A percentile compares a stretch with the other conserved stretches of the same genome.
phyloP scores from a whole-genome alignment of 1,284 basidiomycete species.

The Marasmius oreades region DNA sequence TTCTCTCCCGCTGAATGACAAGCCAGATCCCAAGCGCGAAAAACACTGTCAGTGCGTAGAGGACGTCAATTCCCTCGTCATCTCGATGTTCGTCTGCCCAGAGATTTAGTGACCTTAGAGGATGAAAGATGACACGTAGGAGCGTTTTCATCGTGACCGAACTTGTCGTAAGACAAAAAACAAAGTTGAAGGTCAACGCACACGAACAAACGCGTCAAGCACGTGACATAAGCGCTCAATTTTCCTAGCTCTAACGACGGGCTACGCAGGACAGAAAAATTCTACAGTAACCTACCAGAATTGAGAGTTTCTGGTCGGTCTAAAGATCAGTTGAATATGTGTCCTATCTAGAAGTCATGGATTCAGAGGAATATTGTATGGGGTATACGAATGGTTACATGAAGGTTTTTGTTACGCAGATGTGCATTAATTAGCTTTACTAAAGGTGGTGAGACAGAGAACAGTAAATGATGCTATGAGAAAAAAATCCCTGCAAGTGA shows the following conservation, averaged over 20 bases:
- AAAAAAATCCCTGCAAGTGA: conserved; percentile 1
- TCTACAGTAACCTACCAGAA: no score
- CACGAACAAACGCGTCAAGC: conserved; percentile 3
- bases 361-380: neutral
- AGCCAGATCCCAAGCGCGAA: conserved; percentile 74
- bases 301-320: no score
- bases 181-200: conserved; percentile 6
- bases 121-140: conserved; percentile 48
- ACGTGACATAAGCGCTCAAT: no score
- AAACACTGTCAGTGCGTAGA: conserved; percentile 59
- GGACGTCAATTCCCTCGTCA: conserved; percentile 43
- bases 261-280: no score
- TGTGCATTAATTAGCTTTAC: conserved; percentile 5
- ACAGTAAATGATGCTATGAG: neutral
- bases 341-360: neutral
- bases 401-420: neutral
- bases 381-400: conserved; percentile 3
- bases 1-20: conserved; percentile 70
- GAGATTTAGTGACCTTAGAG: conserved; percentile 42
- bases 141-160: conserved; percentile 34
- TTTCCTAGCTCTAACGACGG: no score
- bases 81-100: conserved; percentile 44
- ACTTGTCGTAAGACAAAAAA: conserved; percentile 5
- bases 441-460: neutral
- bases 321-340: no score